These are phyloP conservation scores for Aaosphaeria pasadenensis DNA, from an alignment of 2,329 filamentous ascomycete genomes.

Conservation along the genomic window DNA sequence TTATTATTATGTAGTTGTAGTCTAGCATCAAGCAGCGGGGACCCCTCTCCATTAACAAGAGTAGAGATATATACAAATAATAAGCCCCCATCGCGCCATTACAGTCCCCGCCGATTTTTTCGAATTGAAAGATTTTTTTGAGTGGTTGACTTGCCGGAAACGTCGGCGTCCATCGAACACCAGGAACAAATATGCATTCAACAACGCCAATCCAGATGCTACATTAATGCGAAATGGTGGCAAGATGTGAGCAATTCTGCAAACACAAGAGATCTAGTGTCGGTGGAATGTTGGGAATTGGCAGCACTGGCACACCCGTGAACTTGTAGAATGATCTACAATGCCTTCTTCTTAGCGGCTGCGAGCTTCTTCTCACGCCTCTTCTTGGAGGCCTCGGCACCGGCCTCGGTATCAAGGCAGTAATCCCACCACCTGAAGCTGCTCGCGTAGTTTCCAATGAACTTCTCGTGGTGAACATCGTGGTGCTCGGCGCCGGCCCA, in stretches of 20 bases:
- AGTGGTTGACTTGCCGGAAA: background rate
- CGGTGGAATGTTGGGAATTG: background rate
- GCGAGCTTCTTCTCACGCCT: slow-evolving; percentile 73
- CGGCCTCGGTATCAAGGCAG: slow-evolving; percentile 87
- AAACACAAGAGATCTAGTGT: background rate
- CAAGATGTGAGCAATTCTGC: background rate
- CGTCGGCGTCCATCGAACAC: background rate
- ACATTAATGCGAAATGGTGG: background rate
- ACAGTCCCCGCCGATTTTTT: background rate
- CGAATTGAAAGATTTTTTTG: background rate
- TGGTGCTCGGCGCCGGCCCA: slow-evolving; percentile 98
- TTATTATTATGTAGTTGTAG: background rate
- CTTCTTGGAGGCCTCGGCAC: slow-evolving; percentile 78
- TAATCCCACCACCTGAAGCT: slow-evolving; percentile 99
- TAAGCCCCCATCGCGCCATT: background rate
- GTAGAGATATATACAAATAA: background rate
- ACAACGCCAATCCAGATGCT: too few species aligned
- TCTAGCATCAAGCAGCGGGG: background rate
- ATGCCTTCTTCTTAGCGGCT: slow-evolving; percentile 62
- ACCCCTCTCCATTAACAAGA: background rate
- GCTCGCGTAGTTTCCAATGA: slow-evolving; percentile 96
- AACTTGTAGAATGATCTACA: slow-evolving; percentile 14
- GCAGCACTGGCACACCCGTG: background rate
- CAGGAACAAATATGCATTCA: background rate
- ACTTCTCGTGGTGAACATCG: slow-evolving; percentile 96